Percentiles rank a stretch among this genome's conserved stretches.
Evolutionary conservation across 2,329 filamentous ascomycete species (phyloP).

Genomic region (Ustulina deusta): DNA sequence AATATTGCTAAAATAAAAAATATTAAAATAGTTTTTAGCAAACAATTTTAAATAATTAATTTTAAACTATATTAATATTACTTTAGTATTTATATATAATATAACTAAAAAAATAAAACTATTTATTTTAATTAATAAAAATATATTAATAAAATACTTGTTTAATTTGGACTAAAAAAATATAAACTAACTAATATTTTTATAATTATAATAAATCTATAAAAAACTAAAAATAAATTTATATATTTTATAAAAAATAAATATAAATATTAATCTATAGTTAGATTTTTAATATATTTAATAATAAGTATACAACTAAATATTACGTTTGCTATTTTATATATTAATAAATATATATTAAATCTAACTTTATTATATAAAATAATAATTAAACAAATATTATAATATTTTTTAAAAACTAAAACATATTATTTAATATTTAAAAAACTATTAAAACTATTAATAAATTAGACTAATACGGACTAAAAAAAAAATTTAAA

Average conservation of each 20-base stretch:
- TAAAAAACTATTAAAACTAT: not conserved
- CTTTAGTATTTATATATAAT: constrained; percentile 16
- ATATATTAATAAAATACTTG: constrained; percentile 25
- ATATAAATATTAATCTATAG: constrained; percentile 17
- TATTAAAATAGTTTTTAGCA: constrained; percentile 2
- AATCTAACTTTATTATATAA: constrained; percentile 18
- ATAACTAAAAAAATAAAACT: constrained; percentile 4
- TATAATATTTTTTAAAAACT: constrained; percentile 2
- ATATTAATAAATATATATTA: constrained; percentile 15
- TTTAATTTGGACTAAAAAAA: constrained; percentile 2
- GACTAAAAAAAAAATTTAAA: too few species aligned
- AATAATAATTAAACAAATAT: constrained; percentile 5
- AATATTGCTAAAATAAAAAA: constrained; percentile 19
- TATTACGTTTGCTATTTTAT: constrained; percentile 4
- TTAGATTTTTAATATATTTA: constrained; percentile 26
- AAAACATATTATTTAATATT: constrained; percentile 16
- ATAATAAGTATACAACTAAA: constrained; percentile 11
- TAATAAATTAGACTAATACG: too few species aligned
- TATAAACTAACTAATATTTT: constrained; percentile 13
- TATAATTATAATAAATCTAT: constrained; percentile 21
- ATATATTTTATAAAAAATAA: constrained; percentile 15
- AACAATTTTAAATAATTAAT: constrained; percentile 21
- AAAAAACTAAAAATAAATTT: constrained; percentile 14
- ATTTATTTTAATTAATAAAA: constrained; percentile 29
- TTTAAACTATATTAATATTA: constrained; percentile 17